phyloP scores from a whole-genome alignment of 768 basidiomycete species.

The Leccinum barrowsii region DNA sequence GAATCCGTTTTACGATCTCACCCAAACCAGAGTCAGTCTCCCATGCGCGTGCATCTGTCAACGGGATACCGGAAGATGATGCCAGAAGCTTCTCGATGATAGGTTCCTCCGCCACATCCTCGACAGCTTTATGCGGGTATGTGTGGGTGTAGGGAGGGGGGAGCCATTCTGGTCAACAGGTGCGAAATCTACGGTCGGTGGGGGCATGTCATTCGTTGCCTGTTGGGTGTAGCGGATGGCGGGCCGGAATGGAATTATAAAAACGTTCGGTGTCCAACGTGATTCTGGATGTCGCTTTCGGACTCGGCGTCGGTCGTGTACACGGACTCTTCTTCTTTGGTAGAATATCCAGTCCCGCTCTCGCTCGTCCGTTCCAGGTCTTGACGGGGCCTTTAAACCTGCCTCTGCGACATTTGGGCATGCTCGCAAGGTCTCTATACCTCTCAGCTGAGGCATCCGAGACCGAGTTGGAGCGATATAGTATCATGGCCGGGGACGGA shows the following conservation, averaged over 20 bases:
- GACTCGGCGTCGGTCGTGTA: constrained; percentile 22
- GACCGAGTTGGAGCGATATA: constrained; percentile 24
- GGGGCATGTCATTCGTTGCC: not conserved
- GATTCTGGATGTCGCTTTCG: constrained; percentile 15
- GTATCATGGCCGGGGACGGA: constrained; percentile 12
- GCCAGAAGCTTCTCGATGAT: constrained; percentile 28
- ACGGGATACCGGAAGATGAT: constrained; percentile 15
- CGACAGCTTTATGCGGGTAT: not conserved
- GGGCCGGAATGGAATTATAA: not conserved
- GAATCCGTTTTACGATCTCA: constrained; percentile 30
- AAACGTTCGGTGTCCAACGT: not conserved
- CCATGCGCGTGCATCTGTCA: constrained; percentile 30
- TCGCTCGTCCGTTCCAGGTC: constrained; percentile 28
- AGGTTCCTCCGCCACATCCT: constrained; percentile 18
- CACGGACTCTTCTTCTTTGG: constrained; percentile 19
- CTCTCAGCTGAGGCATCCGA: constrained; percentile 25
- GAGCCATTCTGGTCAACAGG: constrained; percentile 3
- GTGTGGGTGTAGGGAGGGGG: constrained; percentile 14
- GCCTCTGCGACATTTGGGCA: constrained; percentile 28
- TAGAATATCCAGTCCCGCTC: constrained; percentile 27
- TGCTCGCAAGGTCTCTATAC: constrained; percentile 22
- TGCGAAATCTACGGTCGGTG: not conserved
- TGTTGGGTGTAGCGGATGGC: not conserved
- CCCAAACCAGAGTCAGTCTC: constrained; percentile 28
- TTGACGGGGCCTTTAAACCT: constrained; percentile 33